Conservation (phyloP, 2,329 filamentous ascomycete species). For the Emergomyces pasteurianus region DNA sequence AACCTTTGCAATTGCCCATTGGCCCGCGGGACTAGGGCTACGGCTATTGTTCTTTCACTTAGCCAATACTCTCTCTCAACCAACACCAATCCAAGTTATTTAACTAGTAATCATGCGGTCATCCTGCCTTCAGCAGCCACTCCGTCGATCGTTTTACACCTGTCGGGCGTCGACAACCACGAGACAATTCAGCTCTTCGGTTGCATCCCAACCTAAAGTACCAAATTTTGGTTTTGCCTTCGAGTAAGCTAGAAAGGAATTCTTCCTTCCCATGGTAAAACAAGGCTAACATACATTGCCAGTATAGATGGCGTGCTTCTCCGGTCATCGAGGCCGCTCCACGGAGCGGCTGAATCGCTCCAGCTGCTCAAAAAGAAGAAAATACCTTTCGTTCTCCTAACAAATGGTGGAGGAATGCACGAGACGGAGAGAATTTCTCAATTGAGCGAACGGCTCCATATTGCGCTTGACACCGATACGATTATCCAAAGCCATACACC, state of each 20-base stretch:
- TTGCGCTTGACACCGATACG: slow-evolving; percentile 53
- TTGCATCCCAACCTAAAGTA: not conserved
- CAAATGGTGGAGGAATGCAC: slow-evolving; percentile 83
- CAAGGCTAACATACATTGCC: not conserved
- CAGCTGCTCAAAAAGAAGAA: slow-evolving; percentile 57
- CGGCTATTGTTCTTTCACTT: not conserved
- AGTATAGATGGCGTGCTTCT: slow-evolving; percentile 94
- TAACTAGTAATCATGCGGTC: not conserved
- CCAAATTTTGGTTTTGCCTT: slow-evolving; percentile 36
- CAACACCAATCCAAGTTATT: not conserved
- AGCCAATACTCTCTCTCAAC: slow-evolving; percentile 6
- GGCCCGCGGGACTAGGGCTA: not conserved
- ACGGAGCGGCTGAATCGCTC: slow-evolving; percentile 64
- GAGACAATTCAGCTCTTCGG: slow-evolving; percentile 5
- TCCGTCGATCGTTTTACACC: not conserved
- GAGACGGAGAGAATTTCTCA: slow-evolving; percentile 63
- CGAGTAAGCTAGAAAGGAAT: slow-evolving; percentile 25
- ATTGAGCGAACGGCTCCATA: slow-evolving; percentile 52
- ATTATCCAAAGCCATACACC: slow-evolving; percentile 90
- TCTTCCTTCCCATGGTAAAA: not conserved
- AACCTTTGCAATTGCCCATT: not conserved
- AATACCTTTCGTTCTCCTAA: slow-evolving; percentile 88
- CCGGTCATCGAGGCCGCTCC: slow-evolving; percentile 65
- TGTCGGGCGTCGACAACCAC: not conserved
- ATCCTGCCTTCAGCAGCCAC: not conserved